Evolutionary conservation across 2,329 filamentous ascomycete genomes (phyloP).

Genomic region (Microdochium trichocladiopsis): DNA sequence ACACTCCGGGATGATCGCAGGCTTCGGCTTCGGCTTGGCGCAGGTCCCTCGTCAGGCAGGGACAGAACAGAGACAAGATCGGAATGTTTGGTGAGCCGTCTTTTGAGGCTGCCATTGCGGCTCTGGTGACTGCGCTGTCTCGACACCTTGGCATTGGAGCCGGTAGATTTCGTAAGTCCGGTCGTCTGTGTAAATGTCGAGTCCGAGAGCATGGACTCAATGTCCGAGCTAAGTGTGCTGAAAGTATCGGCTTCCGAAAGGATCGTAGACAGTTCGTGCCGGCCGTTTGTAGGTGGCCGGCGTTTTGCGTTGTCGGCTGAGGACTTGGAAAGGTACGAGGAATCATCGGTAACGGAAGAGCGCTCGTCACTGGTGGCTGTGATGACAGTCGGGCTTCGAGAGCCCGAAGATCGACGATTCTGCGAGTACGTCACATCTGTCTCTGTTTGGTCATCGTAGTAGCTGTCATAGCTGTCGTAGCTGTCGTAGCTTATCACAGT

Average conservation of each 20-base stretch:
- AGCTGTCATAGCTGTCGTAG: conserved; percentile 16
- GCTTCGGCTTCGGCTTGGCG: conserved; percentile 57
- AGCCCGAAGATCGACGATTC: conserved; percentile 16
- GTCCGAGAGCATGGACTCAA: conserved; percentile 40
- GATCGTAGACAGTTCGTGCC: conserved; percentile 51
- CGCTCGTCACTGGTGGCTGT: conserved; percentile 20
- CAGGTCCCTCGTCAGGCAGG: conserved; percentile 49
- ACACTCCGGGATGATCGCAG: conserved; percentile 73
- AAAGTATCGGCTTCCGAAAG: conserved; percentile 40
- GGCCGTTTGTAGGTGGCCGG: conserved; percentile 44
- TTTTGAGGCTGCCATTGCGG: conserved; percentile 45
- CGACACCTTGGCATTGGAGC: conserved; percentile 32
- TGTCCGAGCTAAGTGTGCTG: conserved; percentile 38
- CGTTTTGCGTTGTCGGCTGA: conserved; percentile 12
- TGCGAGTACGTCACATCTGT: background rate
- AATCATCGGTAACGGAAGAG: conserved; percentile 21
- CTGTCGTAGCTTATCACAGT: conserved; percentile 23
- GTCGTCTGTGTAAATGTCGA: conserved; percentile 48
- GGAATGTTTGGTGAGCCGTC: conserved; percentile 81
- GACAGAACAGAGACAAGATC: conserved; percentile 93
- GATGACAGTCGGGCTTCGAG: conserved; percentile 21
- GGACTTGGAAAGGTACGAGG: conserved; percentile 8
- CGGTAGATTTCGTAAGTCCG: conserved; percentile 37
- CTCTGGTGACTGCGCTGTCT: conserved; percentile 33
- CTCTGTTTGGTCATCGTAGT: conserved; percentile 3